A percentile compares a stretch with the other conserved stretches of the same genome.
Conservation (phyloP, 768 basidiomycete species). For the Epithele typhae region DNA sequence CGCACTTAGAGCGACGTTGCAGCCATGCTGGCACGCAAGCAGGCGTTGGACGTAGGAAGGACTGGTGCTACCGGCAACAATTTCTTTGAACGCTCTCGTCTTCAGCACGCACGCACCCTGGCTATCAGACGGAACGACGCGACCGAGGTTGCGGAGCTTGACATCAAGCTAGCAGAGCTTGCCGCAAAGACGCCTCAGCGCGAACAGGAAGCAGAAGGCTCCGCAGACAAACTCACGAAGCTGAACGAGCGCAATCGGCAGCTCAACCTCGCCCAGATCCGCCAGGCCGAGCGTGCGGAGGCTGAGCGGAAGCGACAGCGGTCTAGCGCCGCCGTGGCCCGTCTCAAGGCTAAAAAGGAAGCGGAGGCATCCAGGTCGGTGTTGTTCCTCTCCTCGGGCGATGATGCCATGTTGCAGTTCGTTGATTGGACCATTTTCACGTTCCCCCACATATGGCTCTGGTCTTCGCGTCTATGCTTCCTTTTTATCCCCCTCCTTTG, state of each 20-base stretch:
- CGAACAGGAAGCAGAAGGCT: slow-evolving; percentile 19
- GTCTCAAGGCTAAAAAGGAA: slow-evolving; percentile 61
- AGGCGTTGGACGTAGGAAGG: slow-evolving; percentile 5
- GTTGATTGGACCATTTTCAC: too few relatives aligned
- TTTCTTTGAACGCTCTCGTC: slow-evolving; percentile 59
- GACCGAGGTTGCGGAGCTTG: slow-evolving; percentile 55
- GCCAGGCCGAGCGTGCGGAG: slow-evolving; percentile 68
- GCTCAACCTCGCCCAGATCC: slow-evolving; percentile 76
- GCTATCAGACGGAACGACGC: slow-evolving; percentile 72
- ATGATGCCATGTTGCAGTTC: slow-evolving; percentile 6
- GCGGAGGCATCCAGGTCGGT: slow-evolving; percentile 53
- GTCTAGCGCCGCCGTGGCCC: slow-evolving; percentile 53
- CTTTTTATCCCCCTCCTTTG: background rate
- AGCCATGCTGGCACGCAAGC: slow-evolving; percentile 74
- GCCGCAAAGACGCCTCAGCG: slow-evolving; percentile 19
- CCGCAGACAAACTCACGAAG: slow-evolving; percentile 57
- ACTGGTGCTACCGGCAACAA: too few relatives aligned
- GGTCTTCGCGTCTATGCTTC: too few relatives aligned
- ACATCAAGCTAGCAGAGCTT: slow-evolving; percentile 58
- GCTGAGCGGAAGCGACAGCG: slow-evolving; percentile 59
- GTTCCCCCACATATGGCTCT: too few relatives aligned
- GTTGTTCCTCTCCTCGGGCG: slow-evolving; percentile 6
- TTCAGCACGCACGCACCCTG: slow-evolving; percentile 68
- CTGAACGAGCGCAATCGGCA: slow-evolving; percentile 90
- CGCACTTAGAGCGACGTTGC: slow-evolving; percentile 66